Base-by-base conservation (phyloP, 306 rosid species). In the Fragaria vesca region DNA sequence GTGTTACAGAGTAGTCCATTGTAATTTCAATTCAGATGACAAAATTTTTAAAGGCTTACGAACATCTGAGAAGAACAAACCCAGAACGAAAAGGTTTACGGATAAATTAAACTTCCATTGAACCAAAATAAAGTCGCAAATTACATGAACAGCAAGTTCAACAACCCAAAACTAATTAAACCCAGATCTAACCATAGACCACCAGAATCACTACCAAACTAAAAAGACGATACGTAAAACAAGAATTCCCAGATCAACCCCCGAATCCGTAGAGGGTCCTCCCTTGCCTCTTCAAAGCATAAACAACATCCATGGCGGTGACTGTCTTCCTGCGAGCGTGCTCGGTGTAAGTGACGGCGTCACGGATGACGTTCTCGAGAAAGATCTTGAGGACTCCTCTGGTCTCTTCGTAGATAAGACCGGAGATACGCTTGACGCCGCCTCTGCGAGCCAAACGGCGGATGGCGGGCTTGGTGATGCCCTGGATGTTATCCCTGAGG, bases 151-250 rank as follows among this genome's bases (percentile, higher is more conserved):
- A 54, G 8, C 47, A 54, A 55, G 1, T 11, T 38, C 65, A 50
- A 50, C 57, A 51, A 17, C 6, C 21, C 8, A 51, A 17, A 4
- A 50, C 55, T 55, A 34, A 38, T 5, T n/a, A 58, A 55, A 16
- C 43, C 52, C 45, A 79, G 79, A 83, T 72, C 83, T 58, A 36
- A 18, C 46, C 34, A 58, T 24, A 58, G 21, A 20, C 3, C 0
- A 34, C 6, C 1, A 54, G 15, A 3, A 12, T 17, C 24, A 60
- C 12, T 58, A 2, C 21, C 26, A 48, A 65, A 3, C 63, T 36
- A 3, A 4, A 36, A 36, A 36, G 5, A 4, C 40, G 4, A 36
- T 4, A 36, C 6, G 32, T 30, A 30, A 36, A 36, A 38, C 6
- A 6, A 4, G 6, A 38, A 38, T 38, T 38, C 42, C 42, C 40